Conservation (phyloP, 495 filamentous ascomycete genomes). For the Usnea hakonensis region DNA sequence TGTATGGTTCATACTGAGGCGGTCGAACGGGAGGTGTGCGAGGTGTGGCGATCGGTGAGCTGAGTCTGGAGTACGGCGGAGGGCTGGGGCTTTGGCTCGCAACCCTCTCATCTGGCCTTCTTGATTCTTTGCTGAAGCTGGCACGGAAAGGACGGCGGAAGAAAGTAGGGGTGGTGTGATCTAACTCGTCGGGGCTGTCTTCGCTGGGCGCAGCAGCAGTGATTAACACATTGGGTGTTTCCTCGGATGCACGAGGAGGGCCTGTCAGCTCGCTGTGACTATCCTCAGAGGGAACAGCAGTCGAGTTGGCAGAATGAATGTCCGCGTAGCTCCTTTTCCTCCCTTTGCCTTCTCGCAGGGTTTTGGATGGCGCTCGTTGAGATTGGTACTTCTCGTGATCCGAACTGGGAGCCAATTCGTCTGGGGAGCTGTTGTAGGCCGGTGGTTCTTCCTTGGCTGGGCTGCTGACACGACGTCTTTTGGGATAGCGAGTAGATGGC, state of each 20-base stretch:
- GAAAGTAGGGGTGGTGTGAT: slow-evolving; percentile 5
- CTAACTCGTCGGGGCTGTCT: slow-evolving; percentile 40
- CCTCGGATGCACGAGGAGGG: slow-evolving; percentile 2
- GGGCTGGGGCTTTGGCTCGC: slow-evolving; percentile 14
- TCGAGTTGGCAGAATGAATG: neutral
- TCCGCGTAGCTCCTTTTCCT: slow-evolving; percentile 1
- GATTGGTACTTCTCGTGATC: slow-evolving; percentile 36
- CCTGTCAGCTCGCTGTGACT: neutral
- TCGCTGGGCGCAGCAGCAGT: slow-evolving; percentile 8
- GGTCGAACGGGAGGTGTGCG: slow-evolving; percentile 10
- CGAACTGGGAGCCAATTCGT: slow-evolving; percentile 43
- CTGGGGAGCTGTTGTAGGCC: slow-evolving; percentile 36
- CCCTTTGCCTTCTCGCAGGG: slow-evolving; percentile 6
- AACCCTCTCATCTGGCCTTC: slow-evolving; percentile 1
- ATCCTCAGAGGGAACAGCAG: neutral
- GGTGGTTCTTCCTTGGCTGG: slow-evolving; percentile 24
- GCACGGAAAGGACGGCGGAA: slow-evolving; percentile 8
- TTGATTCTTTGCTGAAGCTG: slow-evolving; percentile 9
- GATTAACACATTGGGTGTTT: neutral
- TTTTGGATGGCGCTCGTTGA: slow-evolving; percentile 24
- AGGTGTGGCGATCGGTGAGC: slow-evolving; percentile 20
- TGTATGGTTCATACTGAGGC: slow-evolving; percentile 44
- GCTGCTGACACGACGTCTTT: slow-evolving; percentile 49
- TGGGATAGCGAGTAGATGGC: slow-evolving; percentile 36
- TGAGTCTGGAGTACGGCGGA: slow-evolving; percentile 20